Evolutionary conservation across 768 basidiomycete species (phyloP), one percentile per base, ranked within the genome.

Genomic region (Termitomyces sp.): DNA sequence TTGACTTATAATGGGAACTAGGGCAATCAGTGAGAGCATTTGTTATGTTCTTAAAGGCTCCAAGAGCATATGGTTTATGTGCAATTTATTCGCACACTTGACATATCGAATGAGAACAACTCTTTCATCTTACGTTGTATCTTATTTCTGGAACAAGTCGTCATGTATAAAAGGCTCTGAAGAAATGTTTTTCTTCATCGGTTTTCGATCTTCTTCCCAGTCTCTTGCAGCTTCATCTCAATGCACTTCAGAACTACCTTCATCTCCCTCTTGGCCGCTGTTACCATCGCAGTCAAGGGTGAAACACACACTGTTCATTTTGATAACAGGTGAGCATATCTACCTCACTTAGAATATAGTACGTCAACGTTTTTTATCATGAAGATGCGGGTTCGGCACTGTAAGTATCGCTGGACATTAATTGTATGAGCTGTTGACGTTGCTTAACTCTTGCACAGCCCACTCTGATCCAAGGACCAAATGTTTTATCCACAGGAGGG

Each of bases 291-390:
- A 36, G 57, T 65, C 22, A 46, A 56, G 12, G 75, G 69, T 36
- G 75, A 76, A 63, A 56, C 61, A 1, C 76, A 77, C 57, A 72
- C 69, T 10, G 68, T 77, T 13, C 68, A 66, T 58, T 76, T 77
- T 57, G 64, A 62, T 43, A 78, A 78, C 65, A 65, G 64, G 63
- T 65, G 16, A 33, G 63, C 32, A 8, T 52, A 22, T 9, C 5
- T 13, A 22, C 6, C 16, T 36, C 35, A 18, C 9, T 35, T 51
- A 8, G 0, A 51, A 22, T 6, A 56, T 13, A 24, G 32, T 18
- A 6, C 8, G 30, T 33, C 4, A 30, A 30, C 35, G 10, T 14
- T 24, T 33, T 20, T 22, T 10, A 3, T 49, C 22, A 13, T 38
- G 20, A 24, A 73, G 72, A 20, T 76, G 69, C 62, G 71, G 66